Conservation (phyloP, 352 stramenopile genomes). For the Phytophthora aleatoria region DNA sequence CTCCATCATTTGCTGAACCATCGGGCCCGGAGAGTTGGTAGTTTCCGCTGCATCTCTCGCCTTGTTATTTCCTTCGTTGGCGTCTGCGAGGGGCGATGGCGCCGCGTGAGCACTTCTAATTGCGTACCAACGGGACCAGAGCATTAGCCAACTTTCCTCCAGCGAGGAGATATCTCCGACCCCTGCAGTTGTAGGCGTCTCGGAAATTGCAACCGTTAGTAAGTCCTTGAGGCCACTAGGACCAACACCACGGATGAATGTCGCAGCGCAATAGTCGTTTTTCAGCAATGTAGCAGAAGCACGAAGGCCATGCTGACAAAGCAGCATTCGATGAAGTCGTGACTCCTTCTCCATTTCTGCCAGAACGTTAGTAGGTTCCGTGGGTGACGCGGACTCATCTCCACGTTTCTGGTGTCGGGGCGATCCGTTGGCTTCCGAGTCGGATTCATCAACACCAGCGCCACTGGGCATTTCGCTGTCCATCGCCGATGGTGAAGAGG, state of each 20-base stretch:
- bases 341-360: conserved; percentile 82
- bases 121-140: conserved; percentile 80
- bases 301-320: conserved; percentile 81
- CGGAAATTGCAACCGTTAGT: conserved; percentile 69
- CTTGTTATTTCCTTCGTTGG: conserved; percentile 36
- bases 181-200: conserved; percentile 69
- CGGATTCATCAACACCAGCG: conserved; percentile 57
- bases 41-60: conserved; percentile 27
- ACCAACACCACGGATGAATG: conserved; percentile 67
- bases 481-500: conserved; percentile 71
- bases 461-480: conserved; percentile 69
- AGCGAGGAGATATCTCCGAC: conserved; percentile 74
- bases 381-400: conserved; percentile 14
- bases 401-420: conserved; percentile 33
- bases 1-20: conserved; percentile 94
- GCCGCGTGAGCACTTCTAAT: conserved; percentile 57
- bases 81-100: conserved; percentile 30
- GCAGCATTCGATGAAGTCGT: conserved; percentile 70
- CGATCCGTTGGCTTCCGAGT: conserved; percentile 52
- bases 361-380: conserved; percentile 57
- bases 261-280: conserved; percentile 63
- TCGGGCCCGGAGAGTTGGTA: conserved; percentile 52
- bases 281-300: conserved; percentile 74
- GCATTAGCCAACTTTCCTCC: conserved; percentile 79
- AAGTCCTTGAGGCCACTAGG: conserved; percentile 64